Percentiles rank a stretch among this genome's conserved stretches.
These are phyloP conservation scores for Daldinia sp. DNA, from an alignment of 2,329 filamentous ascomycete species.

Conservation along the genomic window DNA sequence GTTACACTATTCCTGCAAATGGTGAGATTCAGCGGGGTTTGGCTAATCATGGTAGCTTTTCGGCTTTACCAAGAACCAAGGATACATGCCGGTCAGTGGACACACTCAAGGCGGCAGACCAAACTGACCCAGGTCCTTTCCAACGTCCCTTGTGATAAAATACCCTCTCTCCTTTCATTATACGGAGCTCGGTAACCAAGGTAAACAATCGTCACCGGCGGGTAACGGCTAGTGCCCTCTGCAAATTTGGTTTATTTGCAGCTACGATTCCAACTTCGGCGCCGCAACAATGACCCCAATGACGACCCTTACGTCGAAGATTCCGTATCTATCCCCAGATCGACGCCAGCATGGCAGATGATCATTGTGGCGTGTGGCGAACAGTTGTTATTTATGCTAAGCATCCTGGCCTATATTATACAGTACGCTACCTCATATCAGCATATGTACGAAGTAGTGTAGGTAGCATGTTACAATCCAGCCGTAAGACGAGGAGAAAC, in stretches of 20 bases:
- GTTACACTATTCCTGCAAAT: constrained; percentile 16
- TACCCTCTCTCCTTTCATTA: constrained; percentile 32
- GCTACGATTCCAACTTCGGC: constrained; percentile 9
- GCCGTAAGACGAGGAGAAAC: constrained; percentile 29
- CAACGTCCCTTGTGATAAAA: constrained; percentile 9
- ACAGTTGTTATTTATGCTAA: constrained; percentile 33
- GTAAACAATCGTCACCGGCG: constrained; percentile 20
- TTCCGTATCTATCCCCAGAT: constrained; percentile 32
- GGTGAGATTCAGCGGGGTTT: constrained; percentile 39
- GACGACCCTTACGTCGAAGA: constrained; percentile 24
- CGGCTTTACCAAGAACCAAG: constrained; percentile 35
- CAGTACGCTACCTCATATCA: constrained; percentile 2
- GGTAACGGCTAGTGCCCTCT: constrained; percentile 12
- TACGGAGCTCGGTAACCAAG: constrained; percentile 25
- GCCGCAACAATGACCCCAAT: constrained; percentile 6
- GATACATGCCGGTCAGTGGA: constrained; percentile 34
- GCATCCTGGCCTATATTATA: constrained; percentile 13
- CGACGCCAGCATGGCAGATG: constrained; percentile 35
- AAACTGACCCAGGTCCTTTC: constrained; percentile 26
- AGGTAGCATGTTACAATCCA: not conserved
- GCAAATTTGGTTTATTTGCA: too few species aligned
- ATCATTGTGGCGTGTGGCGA: constrained; percentile 35
- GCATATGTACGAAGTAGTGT: too few species aligned
- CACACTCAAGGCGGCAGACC: constrained; percentile 27
- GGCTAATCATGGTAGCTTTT: constrained; percentile 31